Evolutionary conservation across 768 basidiomycete species (phyloP).

Genomic region (Mycena rosella): DNA sequence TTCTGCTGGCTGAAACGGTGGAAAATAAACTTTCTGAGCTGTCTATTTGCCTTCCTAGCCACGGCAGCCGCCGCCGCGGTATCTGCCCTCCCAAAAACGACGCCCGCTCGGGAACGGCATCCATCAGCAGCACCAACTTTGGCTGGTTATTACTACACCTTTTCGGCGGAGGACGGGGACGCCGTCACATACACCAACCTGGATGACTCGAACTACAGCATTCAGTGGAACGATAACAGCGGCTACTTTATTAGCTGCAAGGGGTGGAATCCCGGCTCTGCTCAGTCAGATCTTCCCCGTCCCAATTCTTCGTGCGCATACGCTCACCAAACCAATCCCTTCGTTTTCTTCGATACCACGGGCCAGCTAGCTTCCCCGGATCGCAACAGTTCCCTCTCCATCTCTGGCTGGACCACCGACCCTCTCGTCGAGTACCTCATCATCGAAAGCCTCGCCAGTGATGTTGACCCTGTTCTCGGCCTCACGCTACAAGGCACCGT

Average conservation of each 20-base stretch:
- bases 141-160: constrained; percentile 21
- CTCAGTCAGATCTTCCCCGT: constrained; percentile 40
- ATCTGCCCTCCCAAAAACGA: background rate
- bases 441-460: constrained; percentile 53
- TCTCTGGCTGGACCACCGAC: constrained; percentile 62
- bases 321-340: constrained; percentile 4
- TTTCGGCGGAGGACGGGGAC: constrained; percentile 22
- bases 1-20: constrained; percentile 13
- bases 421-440: constrained; percentile 65
- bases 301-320: background rate
- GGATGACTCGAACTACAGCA: constrained; percentile 1
- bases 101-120: constrained; percentile 6
- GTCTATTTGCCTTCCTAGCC: constrained; percentile 13
- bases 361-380: constrained; percentile 39
- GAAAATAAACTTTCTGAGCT: constrained; percentile 18
- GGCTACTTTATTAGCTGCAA: constrained; percentile 32
- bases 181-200: constrained; percentile 18
- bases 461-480: constrained; percentile 53
- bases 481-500: constrained; percentile 52
- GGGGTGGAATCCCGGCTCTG: constrained; percentile 53
- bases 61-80: constrained; percentile 6
- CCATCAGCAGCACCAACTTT: constrained; percentile 11
- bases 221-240: constrained; percentile 17
- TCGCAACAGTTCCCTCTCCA: constrained; percentile 58
- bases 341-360: constrained; percentile 43